Base-by-base conservation (phyloP, 805 yeast species). In the Lipomyces starkeyi region DNA sequence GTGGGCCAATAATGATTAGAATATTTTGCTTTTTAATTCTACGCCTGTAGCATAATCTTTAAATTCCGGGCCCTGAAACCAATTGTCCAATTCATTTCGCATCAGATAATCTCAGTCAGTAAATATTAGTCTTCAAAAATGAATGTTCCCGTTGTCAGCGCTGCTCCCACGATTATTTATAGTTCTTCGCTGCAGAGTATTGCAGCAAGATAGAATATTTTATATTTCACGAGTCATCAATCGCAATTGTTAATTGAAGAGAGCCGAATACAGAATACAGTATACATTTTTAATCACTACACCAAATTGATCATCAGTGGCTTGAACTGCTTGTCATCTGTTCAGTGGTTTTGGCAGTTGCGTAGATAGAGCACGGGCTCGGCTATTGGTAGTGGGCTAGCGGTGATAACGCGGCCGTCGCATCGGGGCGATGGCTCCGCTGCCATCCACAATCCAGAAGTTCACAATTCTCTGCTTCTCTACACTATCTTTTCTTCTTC, bases 391-490 rank as follows among this genome's bases (percentile, higher is more conserved):
- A 22, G 56, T 22, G 49, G 20, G 37, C 34, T n/a, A 32, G 8
- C 29, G 49, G 22, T 57, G 59, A 57, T 57, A 57, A 57, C 59
- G 59, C 43, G 37, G 43, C 40, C 20, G 43, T 17, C 59, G 43
- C 11, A 32, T 29, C 56, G 56, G n/a, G 34, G 8, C 56, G 17
- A 53, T 6, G 32, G 56, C 32, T 27, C 17, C 14, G 5, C 27
- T 11, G 56, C 22, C 29, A 13, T 25, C 29, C 34, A 53, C 27
- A 13, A 9, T 53, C 56, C 34, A 17, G 3, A 5, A 25, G 11
- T 29, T 53, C 56, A 7, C 34, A 40, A 58, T 61, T 53, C 9
- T 14, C 49, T 32, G 37, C 37, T 22, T 27, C 32, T 40, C 59
- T 37, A 17, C 13, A 27, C 35, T 25, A 43, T 35, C 17, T 27